Conservation (phyloP, 2,329 filamentous ascomycete species). For the Apiospora malaysiana region DNA sequence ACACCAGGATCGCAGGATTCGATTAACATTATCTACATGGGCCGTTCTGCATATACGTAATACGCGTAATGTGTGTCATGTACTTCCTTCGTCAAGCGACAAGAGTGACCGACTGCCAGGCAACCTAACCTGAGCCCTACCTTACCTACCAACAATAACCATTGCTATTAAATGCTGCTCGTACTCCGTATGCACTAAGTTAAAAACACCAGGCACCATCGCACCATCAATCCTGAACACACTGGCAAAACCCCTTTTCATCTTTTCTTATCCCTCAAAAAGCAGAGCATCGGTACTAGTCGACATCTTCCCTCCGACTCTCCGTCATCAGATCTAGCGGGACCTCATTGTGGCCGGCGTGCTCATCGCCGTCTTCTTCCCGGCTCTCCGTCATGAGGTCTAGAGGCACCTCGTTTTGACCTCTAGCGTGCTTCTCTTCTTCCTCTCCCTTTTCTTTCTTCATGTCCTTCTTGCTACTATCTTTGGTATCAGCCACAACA, state of each 20-base stretch:
- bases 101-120: not conserved
- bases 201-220: not conserved
- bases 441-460: constrained; percentile 22
- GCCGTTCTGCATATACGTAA: not conserved
- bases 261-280: not conserved
- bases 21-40: not conserved
- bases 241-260: not conserved
- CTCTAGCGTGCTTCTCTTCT: constrained; percentile 20
- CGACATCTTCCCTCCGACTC: constrained; percentile 28
- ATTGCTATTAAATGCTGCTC: too few species aligned
- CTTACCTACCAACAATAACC: not conserved
- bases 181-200: not conserved
- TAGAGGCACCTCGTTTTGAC: not conserved
- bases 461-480: not conserved
- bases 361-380: constrained; percentile 18
- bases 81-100: too few species aligned
- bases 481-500: not conserved
- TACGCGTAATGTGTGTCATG: not conserved
- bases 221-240: not conserved
- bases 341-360: not conserved
- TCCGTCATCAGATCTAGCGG: constrained; percentile 31
- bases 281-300: constrained; percentile 24
- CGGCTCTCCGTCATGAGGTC: constrained; percentile 31
- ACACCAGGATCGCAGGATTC: not conserved
- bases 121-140: not conserved